Conservation (phyloP, 768 basidiomycete genomes). For the Leccinum disarticulatum region DNA sequence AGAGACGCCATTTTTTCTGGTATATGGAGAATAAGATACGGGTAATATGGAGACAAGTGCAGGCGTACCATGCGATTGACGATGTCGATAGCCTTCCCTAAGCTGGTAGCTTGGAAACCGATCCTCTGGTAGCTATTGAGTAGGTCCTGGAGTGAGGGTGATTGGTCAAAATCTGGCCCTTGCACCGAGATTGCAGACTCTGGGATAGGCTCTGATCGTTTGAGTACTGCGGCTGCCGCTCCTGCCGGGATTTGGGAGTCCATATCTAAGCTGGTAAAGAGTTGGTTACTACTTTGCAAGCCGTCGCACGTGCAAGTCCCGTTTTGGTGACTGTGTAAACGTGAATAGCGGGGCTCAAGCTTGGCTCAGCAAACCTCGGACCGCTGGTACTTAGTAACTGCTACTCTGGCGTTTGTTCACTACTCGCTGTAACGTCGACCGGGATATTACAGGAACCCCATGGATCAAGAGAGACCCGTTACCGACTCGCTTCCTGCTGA, state of each 20-base stretch:
- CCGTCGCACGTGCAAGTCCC: constrained; percentile 25
- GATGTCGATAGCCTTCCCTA: constrained; percentile 85
- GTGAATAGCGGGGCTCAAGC: not conserved
- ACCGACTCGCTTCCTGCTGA: constrained; percentile 7
- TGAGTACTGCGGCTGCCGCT: constrained; percentile 76
- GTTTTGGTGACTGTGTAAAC: constrained; percentile 4
- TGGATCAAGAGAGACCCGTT: constrained; percentile 18
- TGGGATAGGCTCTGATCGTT: constrained; percentile 71
- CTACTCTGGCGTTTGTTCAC: not conserved
- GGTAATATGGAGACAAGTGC: not conserved
- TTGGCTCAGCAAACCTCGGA: not conserved
- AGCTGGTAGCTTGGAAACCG: constrained; percentile 95
- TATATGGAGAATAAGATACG: not conserved
- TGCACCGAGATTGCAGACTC: constrained; percentile 66
- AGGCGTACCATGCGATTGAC: constrained; percentile 85
- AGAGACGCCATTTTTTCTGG: constrained; percentile 86
- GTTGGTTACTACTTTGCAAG: constrained; percentile 7
- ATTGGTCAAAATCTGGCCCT: constrained; percentile 85
- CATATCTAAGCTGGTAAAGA: constrained; percentile 7
- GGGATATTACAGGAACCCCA: constrained; percentile 6
- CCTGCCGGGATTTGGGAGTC: constrained; percentile 43
- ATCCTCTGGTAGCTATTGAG: constrained; percentile 83
- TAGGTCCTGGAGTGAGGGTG: constrained; percentile 64
- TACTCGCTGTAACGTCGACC: not conserved
- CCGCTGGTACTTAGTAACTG: not conserved